Evolutionary conservation across 768 basidiomycete genomes (phyloP).

Genomic region (Auricularia sp.): DNA sequence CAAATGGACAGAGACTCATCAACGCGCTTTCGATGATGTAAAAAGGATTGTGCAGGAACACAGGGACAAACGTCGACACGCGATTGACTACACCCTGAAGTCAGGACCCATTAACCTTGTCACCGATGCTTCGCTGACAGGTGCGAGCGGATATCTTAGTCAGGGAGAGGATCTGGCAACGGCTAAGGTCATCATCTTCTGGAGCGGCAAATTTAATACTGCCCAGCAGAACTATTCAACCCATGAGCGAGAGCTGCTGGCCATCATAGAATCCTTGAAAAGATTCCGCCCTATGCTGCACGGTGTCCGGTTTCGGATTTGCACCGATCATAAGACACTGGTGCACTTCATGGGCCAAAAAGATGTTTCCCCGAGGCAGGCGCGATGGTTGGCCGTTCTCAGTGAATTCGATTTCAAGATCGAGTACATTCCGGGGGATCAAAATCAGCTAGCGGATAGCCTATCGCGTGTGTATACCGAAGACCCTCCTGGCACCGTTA

Average conservation of each 20-base stretch:
- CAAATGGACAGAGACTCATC: background rate
- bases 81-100: conserved; percentile 1
- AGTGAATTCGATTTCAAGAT: conserved; percentile 5
- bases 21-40: background rate
- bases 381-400: conserved; percentile 3
- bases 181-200: conserved; percentile 8
- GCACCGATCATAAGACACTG: conserved; percentile 4
- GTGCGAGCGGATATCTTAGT: conserved; percentile 3
- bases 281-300: background rate
- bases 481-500: conserved; percentile 2
- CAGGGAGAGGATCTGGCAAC: conserved; percentile 5
- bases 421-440: background rate
- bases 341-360: conserved; percentile 3
- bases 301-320: conserved; percentile 2
- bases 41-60: background rate
- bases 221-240: conserved; percentile 8
- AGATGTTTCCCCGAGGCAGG: background rate
- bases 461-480: conserved; percentile 4
- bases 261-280: conserved; percentile 3
- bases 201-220: conserved; percentile 11
- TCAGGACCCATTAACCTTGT: conserved; percentile 20
- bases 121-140: conserved; percentile 10
- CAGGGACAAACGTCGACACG: background rate
- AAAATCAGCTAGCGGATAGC: conserved; percentile 1
- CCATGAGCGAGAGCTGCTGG: conserved; percentile 6